Conservation (phyloP, 108 stramenopile species). For the Cyclotella choctawhatcheeana region DNA sequence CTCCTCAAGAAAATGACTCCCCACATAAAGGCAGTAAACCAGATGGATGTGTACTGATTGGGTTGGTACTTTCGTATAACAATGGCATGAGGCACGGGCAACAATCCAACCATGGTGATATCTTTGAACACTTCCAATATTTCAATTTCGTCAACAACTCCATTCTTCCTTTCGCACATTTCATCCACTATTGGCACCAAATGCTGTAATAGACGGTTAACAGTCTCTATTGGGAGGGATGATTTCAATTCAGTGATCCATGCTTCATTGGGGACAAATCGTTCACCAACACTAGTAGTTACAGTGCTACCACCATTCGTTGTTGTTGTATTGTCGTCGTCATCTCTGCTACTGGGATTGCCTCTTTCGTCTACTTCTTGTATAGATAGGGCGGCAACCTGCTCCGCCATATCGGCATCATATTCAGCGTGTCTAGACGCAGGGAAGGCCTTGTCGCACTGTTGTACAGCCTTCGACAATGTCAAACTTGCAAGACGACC, state of each 20-base stretch:
- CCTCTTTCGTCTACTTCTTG: constrained; percentile 63
- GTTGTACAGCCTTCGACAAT: constrained; percentile 70
- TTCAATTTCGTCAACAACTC: constrained; percentile 89
- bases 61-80: constrained; percentile 98
- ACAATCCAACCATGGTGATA: constrained; percentile 92
- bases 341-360: constrained; percentile 50
- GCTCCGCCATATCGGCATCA: constrained; percentile 64
- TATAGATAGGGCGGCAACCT: constrained; percentile 45
- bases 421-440: constrained; percentile 59
- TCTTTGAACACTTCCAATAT: constrained; percentile 86
- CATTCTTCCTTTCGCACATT: constrained; percentile 67
- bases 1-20: constrained; percentile 97
- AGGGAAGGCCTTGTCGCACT: constrained; percentile 81
- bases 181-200: constrained; percentile 96
- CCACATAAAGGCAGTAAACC: constrained; percentile 99
- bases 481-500: constrained; percentile 80
- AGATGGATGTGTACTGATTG: constrained; percentile 95
- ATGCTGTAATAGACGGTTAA: constrained; percentile 88
- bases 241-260: constrained; percentile 91
- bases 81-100: constrained; percentile 98
- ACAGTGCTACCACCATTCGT: constrained; percentile 30
- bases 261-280: constrained; percentile 80
- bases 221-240: constrained; percentile 90
- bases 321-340: constrained; percentile 27
- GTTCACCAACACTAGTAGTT: constrained; percentile 28